Evolutionary conservation across 2,329 filamentous ascomycete genomes (phyloP).

Genomic region (Exophiala sp.): DNA sequence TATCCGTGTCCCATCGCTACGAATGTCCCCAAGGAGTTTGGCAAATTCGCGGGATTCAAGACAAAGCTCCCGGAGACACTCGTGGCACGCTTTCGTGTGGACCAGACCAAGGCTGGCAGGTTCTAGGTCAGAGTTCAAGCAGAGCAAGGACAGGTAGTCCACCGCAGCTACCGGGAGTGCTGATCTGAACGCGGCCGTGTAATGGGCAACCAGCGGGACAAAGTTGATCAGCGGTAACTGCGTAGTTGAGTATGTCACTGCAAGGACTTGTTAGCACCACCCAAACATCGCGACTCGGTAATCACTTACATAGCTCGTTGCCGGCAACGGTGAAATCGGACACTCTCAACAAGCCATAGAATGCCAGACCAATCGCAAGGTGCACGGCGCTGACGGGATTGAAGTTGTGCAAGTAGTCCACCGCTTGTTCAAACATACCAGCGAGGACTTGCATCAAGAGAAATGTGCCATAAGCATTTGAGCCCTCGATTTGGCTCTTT

Average conservation of each 20-base stretch:
- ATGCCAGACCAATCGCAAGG: constrained; percentile 82
- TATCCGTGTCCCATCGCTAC: constrained; percentile 75
- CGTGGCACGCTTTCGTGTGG: constrained; percentile 78
- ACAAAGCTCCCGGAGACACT: constrained; percentile 86
- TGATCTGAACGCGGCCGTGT: constrained; percentile 91
- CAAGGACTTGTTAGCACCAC: background rate
- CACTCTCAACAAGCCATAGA: constrained; percentile 82
- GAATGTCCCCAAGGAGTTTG: constrained; percentile 85
- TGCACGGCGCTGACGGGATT: constrained; percentile 91
- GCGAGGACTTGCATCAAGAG: constrained; percentile 88
- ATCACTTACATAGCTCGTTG: constrained; percentile 56
- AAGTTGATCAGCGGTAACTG: constrained; percentile 79
- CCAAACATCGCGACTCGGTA: background rate
- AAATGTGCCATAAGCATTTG: constrained; percentile 77
- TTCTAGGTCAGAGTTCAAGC: constrained; percentile 73
- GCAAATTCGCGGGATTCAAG: constrained; percentile 97
- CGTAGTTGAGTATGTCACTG: constrained; percentile 51
- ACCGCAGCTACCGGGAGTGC: constrained; percentile 83
- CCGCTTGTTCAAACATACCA: constrained; percentile 89
- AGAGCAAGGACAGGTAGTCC: constrained; percentile 88
- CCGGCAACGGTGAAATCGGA: constrained; percentile 70
- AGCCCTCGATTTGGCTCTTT: constrained; percentile 70
- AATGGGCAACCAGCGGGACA: constrained; percentile 85
- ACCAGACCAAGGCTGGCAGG: constrained; percentile 66
- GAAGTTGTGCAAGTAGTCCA: constrained; percentile 86